Percentiles rank a stretch among this genome's conserved stretches.
These are phyloP conservation scores for Trichoderma sp. DNA, from an alignment of 2,329 filamentous ascomycete species.

Conservation along the genomic window DNA sequence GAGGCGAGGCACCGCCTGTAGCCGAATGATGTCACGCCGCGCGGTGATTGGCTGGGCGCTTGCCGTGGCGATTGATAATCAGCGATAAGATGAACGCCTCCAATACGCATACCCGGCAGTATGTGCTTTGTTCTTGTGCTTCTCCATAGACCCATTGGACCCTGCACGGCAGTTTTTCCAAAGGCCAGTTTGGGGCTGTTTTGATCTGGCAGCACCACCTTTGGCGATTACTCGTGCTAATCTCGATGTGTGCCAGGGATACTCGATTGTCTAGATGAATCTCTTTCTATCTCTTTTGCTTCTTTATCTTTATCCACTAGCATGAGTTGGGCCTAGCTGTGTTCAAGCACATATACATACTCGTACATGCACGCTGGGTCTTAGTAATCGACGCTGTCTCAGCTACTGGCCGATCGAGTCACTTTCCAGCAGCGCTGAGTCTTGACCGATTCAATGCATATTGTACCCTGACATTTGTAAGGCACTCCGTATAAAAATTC, in stretches of 20 bases:
- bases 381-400: slow-evolving; percentile 15
- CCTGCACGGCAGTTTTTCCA: neutral
- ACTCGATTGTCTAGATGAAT: neutral
- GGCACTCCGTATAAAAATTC: neutral
- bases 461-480: neutral
- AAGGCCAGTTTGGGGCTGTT: too few species aligned
- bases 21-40: slow-evolving; percentile 22
- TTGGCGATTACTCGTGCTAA: neutral
- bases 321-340: neutral
- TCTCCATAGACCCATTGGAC: neutral
- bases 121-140: neutral
- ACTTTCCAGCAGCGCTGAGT: neutral
- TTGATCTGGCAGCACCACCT: neutral
- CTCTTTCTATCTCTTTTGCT: neutral
- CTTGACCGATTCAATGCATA: slow-evolving; percentile 20
- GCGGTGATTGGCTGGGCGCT: slow-evolving; percentile 17
- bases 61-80: slow-evolving; percentile 16
- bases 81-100: slow-evolving; percentile 21
- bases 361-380: neutral
- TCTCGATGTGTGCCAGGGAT: neutral
- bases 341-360: neutral
- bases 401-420: slow-evolving; percentile 19
- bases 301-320: neutral
- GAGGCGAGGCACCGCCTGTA: slow-evolving; percentile 12
- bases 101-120: neutral